These are phyloP conservation scores for Brassica nigra DNA, from an alignment of 345 rosid genomes.

Conservation along the genomic window DNA sequence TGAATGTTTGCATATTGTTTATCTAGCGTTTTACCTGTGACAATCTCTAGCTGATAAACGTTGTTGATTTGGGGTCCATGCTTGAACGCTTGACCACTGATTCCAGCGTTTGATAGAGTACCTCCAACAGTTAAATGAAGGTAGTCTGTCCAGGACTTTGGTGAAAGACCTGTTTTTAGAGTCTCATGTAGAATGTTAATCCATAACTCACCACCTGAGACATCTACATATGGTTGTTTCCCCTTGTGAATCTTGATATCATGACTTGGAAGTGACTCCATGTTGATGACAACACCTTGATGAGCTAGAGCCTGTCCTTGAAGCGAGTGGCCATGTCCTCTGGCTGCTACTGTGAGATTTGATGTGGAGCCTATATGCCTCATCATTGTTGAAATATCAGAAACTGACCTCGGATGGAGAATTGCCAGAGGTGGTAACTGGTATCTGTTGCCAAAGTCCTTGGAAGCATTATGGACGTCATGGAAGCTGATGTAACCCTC, in stretches of 20 bases:
- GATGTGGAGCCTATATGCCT: slow-evolving; percentile 69
- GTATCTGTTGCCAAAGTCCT: slow-evolving; percentile 80
- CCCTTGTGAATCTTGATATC: slow-evolving; percentile 51
- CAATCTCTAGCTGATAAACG: slow-evolving; percentile 80
- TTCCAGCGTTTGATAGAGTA: slow-evolving; percentile 87
- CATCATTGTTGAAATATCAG: slow-evolving; percentile 68
- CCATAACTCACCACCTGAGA: slow-evolving; percentile 92
- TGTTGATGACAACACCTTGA: slow-evolving; percentile 77
- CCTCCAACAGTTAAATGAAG: slow-evolving; percentile 93
- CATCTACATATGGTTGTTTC: slow-evolving; percentile 71
- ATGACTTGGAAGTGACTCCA: slow-evolving; percentile 56
- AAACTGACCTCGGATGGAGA: slow-evolving; percentile 76
- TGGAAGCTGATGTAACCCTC: slow-evolving; percentile 68
- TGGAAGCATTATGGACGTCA: slow-evolving; percentile 62
- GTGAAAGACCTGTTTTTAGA: slow-evolving; percentile 79
- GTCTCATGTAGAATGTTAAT: slow-evolving; percentile 78
- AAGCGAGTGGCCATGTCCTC: slow-evolving; percentile 95
- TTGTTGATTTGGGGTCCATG: slow-evolving; percentile 92
- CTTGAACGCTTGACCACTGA: slow-evolving; percentile 91
- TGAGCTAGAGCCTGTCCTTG: slow-evolving; percentile 90
- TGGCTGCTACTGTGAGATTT: slow-evolving; percentile 77
- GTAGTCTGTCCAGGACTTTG: slow-evolving; percentile 97
- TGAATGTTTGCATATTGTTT: slow-evolving; percentile 22
- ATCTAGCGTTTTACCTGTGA: slow-evolving; percentile 58
- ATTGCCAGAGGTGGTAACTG: slow-evolving; percentile 69